These are phyloP conservation scores for Pythium monospermum DNA, from an alignment of 352 stramenopile species.

Conservation along the genomic window DNA sequence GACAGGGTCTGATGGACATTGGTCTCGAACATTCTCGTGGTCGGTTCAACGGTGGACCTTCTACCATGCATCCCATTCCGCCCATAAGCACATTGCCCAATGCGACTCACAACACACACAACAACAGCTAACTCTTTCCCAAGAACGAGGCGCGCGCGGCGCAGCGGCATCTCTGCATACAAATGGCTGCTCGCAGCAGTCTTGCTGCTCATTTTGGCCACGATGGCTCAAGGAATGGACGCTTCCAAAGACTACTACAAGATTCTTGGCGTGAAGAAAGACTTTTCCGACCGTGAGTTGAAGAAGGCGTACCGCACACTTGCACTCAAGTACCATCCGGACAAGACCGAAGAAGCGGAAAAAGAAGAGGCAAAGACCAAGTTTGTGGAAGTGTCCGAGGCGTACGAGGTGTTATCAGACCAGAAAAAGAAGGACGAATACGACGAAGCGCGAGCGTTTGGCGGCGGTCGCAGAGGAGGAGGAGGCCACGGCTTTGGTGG, in stretches of 20 bases:
- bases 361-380: slow-evolving; percentile 86
- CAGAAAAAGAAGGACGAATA: slow-evolving; percentile 88
- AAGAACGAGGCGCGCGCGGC: too few species aligned
- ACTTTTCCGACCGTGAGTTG: slow-evolving; percentile 83
- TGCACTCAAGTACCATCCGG: slow-evolving; percentile 93
- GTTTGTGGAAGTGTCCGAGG: slow-evolving; percentile 94
- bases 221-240: too few species aligned
- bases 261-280: slow-evolving; percentile 80
- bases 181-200: too few species aligned
- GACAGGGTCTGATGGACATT: too few species aligned
- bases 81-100: too few species aligned
- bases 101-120: too few species aligned
- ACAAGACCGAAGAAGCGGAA: slow-evolving; percentile 91
- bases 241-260: slow-evolving; percentile 89
- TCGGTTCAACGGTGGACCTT: too few species aligned
- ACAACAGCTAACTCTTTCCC: too few species aligned
- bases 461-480: slow-evolving; percentile 21
- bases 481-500: slow-evolving; percentile 24
- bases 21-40: too few species aligned
- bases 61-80: too few species aligned
- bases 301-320: slow-evolving; percentile 96
- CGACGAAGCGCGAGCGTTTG: slow-evolving; percentile 67
- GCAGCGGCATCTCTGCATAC: too few species aligned
- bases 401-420: slow-evolving; percentile 93
- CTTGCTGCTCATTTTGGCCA: too few species aligned